Evolutionary conservation across 148 eudicot genomes (phyloP), one percentile per base, ranked within the genome.

Genomic region (Persicaria maculosa): DNA sequence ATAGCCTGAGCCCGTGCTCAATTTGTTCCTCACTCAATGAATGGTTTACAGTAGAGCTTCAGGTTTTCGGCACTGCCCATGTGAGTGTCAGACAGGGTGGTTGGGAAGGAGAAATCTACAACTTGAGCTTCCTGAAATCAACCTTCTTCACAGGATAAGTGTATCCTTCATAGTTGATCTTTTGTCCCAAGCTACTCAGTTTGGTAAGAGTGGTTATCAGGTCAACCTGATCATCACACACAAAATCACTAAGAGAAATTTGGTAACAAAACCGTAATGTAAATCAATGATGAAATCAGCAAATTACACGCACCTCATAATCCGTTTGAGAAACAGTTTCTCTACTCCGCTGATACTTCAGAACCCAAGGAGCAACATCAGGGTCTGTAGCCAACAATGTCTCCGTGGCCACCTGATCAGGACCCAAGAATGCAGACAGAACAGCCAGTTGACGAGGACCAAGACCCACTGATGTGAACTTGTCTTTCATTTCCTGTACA

Each of bases 361-460:
- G 86, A 81, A 95, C 94, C 99, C 99, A 95, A 40, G 93, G 96
- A 70, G 83, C 81, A 73, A 95, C 97, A 71, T 90, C 92, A 47
- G 87, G 81, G 81, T 95, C 99, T 25, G 89, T 71, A 17, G 94
- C 93, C 77, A 95, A 83, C 76, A 85, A 78, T 64, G 77, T 82
- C 78, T 95, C 97, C 1, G 88, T 92, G 75, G 88, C 94, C 17
- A 47, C 44, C 83, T 95, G 99, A 86, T 95, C 97, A 44, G 97
- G 99, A 81, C 97, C 98, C 83, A 95, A 79, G 84, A 90, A 95
- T 70, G 97, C 96, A 40, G 99, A 95, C 97, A 95, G 90, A 46
- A 95, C 97, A 64, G 97, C 97, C 58, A 95, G 81, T 97, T 95
- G 99, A 48, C 97, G 97, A 17, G 99, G 97, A 75, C 97, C 97